Conservation (phyloP, 257 asterid species). For the Solanum virginianum region DNA sequence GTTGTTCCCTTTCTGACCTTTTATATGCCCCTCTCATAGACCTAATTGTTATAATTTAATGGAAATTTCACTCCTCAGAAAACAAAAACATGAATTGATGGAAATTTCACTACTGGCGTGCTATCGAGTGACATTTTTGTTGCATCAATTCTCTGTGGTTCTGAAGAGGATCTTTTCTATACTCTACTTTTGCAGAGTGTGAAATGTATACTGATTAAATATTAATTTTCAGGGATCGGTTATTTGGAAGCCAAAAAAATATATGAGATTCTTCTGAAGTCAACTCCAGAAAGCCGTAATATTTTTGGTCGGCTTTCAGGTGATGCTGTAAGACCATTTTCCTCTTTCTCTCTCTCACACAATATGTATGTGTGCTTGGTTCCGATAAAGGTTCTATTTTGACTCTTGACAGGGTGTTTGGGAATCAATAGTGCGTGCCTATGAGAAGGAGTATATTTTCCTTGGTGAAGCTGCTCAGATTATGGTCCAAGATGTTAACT, state of each 20-base stretch:
- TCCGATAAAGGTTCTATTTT: neutral
- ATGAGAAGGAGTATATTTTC: constrained; percentile 72
- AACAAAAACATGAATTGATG: neutral
- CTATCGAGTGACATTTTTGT: neutral
- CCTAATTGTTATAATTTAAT: neutral
- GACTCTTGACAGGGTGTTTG: constrained; percentile 66
- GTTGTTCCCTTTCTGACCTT: neutral
- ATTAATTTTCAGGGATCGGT: constrained; percentile 52
- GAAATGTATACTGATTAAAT: neutral
- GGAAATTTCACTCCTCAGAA: neutral
- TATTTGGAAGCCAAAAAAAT: constrained; percentile 71
- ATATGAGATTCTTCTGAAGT: constrained; percentile 66
- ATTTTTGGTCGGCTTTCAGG: constrained; percentile 98
- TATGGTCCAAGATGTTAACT: constrained; percentile 85
- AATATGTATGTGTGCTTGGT: neutral
- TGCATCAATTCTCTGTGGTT: neutral
- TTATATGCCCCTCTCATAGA: neutral
- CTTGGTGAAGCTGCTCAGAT: constrained; percentile 95
- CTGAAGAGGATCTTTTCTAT: neutral
- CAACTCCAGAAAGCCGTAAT: constrained; percentile 89
- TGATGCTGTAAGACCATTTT: constrained; percentile 78
- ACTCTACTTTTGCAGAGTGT: neutral
- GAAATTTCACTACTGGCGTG: neutral
- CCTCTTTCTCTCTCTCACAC: constrained; percentile 4
- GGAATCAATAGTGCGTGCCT: constrained; percentile 81